A percentile compares a stretch with the other conserved stretches of the same genome.
Evolutionary conservation across 2,329 filamentous ascomycete genomes (phyloP).

Genomic region (Fusarium verticillioides): DNA sequence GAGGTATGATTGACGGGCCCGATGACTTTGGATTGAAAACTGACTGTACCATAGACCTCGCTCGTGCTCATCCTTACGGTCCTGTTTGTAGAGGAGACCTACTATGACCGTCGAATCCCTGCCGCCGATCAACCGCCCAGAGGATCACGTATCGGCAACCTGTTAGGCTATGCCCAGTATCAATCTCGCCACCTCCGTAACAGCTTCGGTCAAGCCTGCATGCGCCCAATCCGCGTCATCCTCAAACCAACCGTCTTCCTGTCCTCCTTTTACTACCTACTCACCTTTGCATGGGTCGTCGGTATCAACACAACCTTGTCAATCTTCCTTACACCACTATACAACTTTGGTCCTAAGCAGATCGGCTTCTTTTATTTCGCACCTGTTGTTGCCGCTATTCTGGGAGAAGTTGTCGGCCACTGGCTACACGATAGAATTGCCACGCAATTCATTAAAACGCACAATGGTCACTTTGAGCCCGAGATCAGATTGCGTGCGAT

Average conservation of each 20-base stretch:
- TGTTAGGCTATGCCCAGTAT: neutral
- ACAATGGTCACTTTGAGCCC: neutral
- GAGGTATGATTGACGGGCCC: rapidly evolving
- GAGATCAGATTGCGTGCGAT: neutral
- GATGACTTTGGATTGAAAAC: rapidly evolving
- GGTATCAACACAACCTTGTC: neutral
- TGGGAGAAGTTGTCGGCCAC: neutral
- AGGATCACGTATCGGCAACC: neutral
- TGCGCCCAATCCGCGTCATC: neutral
- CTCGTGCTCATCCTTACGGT: neutral
- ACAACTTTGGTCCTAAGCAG: neutral
- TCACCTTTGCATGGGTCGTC: neutral
- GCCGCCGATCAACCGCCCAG: neutral
- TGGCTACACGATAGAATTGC: neutral
- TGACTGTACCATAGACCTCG: neutral
- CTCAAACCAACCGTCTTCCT: neutral
- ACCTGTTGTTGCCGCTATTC: neutral
- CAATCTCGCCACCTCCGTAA: neutral
- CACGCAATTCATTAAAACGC: neutral
- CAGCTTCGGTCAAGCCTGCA: neutral
- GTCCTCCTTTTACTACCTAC: neutral
- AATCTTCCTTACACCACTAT: neutral
- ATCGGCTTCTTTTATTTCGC: neutral
- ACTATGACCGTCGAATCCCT: neutral
- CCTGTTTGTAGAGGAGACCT: neutral